Percentiles rank a stretch among this genome's conserved stretches.
Conservation (phyloP, 306 rosid species). For the Cicer yamashitae region DNA sequence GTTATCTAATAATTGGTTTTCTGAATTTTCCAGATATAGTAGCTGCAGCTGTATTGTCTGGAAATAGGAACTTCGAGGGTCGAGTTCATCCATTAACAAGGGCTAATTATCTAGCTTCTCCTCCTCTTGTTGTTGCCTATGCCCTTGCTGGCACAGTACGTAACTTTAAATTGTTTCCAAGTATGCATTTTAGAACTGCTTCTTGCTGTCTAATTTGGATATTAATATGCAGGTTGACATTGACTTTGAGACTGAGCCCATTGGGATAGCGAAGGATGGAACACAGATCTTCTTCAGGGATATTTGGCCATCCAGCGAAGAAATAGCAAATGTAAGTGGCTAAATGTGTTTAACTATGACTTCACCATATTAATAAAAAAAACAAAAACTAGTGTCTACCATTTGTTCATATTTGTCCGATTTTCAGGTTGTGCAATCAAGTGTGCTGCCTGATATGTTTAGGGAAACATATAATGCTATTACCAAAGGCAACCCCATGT, state of each 20-base stretch:
- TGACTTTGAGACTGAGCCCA: slow-evolving; percentile 79
- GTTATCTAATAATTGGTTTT: slow-evolving; percentile 40
- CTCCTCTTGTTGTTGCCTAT: slow-evolving; percentile 98
- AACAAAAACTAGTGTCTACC: slow-evolving; percentile 14
- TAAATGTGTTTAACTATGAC: slow-evolving; percentile 35
- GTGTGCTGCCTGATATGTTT: slow-evolving; percentile 94
- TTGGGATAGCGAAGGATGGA: slow-evolving; percentile 85
- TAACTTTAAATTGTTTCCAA: slow-evolving; percentile 40
- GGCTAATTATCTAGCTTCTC: slow-evolving; percentile 98
- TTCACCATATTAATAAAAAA: slow-evolving; percentile 17
- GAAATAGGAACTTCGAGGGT: slow-evolving; percentile 97
- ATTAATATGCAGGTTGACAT: slow-evolving; percentile 77
- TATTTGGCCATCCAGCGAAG: slow-evolving; percentile 92
- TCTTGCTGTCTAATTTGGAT: slow-evolving; percentile 44
- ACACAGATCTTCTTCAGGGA: slow-evolving; percentile 75
- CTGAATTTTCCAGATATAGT: slow-evolving; percentile 67
- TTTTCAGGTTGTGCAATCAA: slow-evolving; percentile 85
- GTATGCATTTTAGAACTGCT: slow-evolving; percentile 24
- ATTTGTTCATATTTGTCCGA: slow-evolving; percentile 41
- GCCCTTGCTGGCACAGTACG: slow-evolving; percentile 97
- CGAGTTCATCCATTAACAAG: slow-evolving; percentile 95
- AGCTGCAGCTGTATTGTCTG: slow-evolving; percentile 96
- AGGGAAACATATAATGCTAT: slow-evolving; percentile 88
- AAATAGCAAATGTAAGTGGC: slow-evolving; percentile 73
- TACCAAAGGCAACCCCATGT: slow-evolving; percentile 90